Base-by-base conservation (phyloP, 257 asterid genomes). In the Solanum ossicruentum region DNA sequence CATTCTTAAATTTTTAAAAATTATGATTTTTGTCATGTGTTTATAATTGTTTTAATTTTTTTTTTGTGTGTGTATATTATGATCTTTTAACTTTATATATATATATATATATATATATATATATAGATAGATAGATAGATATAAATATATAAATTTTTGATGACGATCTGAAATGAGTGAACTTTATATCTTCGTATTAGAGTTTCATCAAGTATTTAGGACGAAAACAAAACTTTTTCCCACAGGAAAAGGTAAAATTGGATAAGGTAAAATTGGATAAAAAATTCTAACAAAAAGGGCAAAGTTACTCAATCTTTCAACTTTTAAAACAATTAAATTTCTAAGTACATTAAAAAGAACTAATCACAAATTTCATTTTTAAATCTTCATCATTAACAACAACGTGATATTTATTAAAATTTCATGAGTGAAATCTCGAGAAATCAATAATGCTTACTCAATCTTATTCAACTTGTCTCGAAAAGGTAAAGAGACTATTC, bases 351-450 rank as follows among this genome's bases (percentile, higher is more conserved):
- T 1, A 2, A 20, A 45, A 20, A 43, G 16, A 72, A 18, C 52
- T 41, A 3, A 18, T 70, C 16, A 36, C 7, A 69, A 17, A 43
- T 6, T 12, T 63, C 6, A 63, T 18, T 63, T 39, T 69, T 0
- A 69, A 36, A 17, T 69, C 26, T 69, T 69, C 15, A 43, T 69
- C 52, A 39, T 2, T 2, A 63, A 2, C 16, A 6, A 63, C 1
- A 12, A 6, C 12, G 26, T 6, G 18, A 23, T 65, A 26, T 26
- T 2, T 5, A 7, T 0, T 28, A 43, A 65, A 26, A 65, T 28
- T 1, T 1, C 2, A 3, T 3, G 3, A 65, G 9, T 28, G 3
- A 12, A 4, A 26, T 66, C 3, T 13, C 0, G 0, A 13, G 2
- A 26, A 0, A 5, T 0, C 1, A 12, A 58, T 20, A 3, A 0